Conservation (phyloP, 73 alveolate genomes). For the Paramecium tetraurelia region DNA sequence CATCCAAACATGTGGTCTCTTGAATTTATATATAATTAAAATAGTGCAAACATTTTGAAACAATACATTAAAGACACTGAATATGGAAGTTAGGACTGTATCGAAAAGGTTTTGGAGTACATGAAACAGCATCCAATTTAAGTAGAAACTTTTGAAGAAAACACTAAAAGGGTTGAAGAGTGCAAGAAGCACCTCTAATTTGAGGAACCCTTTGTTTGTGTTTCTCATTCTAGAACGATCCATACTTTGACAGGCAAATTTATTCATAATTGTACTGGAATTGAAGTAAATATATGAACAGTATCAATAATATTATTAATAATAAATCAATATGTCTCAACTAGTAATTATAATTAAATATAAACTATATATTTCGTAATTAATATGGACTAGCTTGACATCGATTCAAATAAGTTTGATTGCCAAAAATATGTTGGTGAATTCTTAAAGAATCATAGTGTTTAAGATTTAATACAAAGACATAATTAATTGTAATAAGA, state of each 20-base stretch:
- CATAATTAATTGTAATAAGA: background rate
- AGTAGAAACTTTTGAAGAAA: background rate
- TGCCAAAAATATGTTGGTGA: slow-evolving; percentile 25
- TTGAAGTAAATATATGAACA: background rate
- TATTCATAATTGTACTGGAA: background rate
- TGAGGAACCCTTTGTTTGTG: background rate
- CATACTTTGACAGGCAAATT: background rate
- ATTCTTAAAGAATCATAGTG: slow-evolving; percentile 48
- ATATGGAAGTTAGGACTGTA: background rate
- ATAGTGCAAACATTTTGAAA: background rate
- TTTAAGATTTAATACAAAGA: slow-evolving; percentile 51
- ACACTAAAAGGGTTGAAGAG: background rate
- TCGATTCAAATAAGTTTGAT: slow-evolving; percentile 55
- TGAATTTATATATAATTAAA: background rate
- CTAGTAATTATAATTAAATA: background rate
- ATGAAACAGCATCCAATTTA: background rate
- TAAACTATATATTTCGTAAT: background rate
- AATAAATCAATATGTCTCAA: background rate
- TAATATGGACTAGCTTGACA: background rate
- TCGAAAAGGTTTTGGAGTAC: background rate
- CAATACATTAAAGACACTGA: background rate
- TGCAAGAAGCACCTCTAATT: background rate
- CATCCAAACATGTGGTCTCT: slow-evolving; percentile 1
- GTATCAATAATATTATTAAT: background rate
- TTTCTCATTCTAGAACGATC: background rate